Evolutionary conservation across 306 rosid species (phyloP), one percentile per base, ranked within the genome.

Genomic region (Trichosanthes cucumerina): DNA sequence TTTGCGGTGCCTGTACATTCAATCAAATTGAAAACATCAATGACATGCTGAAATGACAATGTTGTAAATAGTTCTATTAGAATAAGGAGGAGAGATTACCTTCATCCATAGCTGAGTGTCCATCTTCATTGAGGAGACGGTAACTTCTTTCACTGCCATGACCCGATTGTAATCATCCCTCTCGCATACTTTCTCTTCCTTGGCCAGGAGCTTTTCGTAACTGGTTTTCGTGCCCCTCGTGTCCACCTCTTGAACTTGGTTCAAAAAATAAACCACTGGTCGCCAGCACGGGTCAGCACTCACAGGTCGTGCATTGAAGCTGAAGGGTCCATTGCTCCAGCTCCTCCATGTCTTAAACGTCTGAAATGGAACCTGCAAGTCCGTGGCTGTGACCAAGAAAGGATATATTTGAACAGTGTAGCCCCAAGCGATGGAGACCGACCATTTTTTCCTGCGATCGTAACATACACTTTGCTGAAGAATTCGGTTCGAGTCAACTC

Each of bases 291-390:
- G 93, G 79, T 92, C 90, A 5, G 90, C 59, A 80, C 82, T 90
- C 86, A 91, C n/a, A 26, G 89, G 87, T 53, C 97, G 81, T 83
- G 97, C 89, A 76, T 92, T 92, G 85, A 96, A 92, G 4, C 87
- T 87, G 88, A 92, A 96, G 47, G 99, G 98, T 59, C 98, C 98
- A 26, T 80, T n/a, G 1, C 81, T 86, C 85, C 43, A 81, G 82
- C 83, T 92, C 80, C 99, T 59, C 99, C 99, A 96, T 6, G 99
- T 96, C 85, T 57, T 80, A 70, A 96, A 91, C 36, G 97, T 96
- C 87, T 18, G 90, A 79, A 90, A 52, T 39, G 99, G 97, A 65
- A 46, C 83, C 86, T 85, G 86, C 84, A 96, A 82, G 28, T 87
- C 90, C 23, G 76, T 77, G 62, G 96, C 82, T 1, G 87, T 49